A percentile compares a stretch with the other conserved stretches of the same genome.
Conservation (phyloP, 2,329 filamentous ascomycete species). For the Penicillium sp. region DNA sequence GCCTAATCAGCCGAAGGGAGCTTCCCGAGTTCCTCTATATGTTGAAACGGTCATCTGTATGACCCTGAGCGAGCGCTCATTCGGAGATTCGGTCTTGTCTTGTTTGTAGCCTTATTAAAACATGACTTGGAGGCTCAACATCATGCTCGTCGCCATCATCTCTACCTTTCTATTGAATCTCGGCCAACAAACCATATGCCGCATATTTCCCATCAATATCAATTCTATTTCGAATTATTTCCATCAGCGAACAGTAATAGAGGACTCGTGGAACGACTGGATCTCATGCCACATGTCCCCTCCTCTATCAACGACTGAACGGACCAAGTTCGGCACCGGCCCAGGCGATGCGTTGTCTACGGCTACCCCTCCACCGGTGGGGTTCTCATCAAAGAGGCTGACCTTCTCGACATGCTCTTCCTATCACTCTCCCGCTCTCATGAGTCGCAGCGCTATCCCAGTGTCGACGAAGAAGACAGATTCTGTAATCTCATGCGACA, state of each 20-base stretch:
- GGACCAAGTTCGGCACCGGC: conserved; percentile 4
- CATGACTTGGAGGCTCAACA: background rate
- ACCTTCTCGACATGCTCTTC: conserved; percentile 19
- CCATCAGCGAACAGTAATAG: conserved; percentile 6
- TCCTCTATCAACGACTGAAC: conserved; percentile 13
- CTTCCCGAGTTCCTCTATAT: background rate
- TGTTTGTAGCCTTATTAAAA: background rate
- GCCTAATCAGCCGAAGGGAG: no score
- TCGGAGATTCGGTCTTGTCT: background rate
- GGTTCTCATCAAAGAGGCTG: conserved; percentile 14
- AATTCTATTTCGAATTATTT: background rate
- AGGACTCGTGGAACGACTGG: background rate
- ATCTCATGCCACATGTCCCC: background rate
- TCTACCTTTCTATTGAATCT: conserved; percentile 7
- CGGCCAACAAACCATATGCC: no score
- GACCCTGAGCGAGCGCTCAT: background rate
- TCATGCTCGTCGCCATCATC: conserved; percentile 2
- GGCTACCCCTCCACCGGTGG: conserved; percentile 20
- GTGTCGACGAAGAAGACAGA: background rate
- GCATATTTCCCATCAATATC: no score
- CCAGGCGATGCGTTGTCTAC: conserved; percentile 13
- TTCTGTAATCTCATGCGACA: conserved; percentile 18
- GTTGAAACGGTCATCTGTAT: background rate
- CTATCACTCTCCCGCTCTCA: conserved; percentile 14
- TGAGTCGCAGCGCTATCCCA: conserved; percentile 6